Base-by-base conservation (phyloP, 1,139 yeast species). In the Geotrichum fermentans region DNA sequence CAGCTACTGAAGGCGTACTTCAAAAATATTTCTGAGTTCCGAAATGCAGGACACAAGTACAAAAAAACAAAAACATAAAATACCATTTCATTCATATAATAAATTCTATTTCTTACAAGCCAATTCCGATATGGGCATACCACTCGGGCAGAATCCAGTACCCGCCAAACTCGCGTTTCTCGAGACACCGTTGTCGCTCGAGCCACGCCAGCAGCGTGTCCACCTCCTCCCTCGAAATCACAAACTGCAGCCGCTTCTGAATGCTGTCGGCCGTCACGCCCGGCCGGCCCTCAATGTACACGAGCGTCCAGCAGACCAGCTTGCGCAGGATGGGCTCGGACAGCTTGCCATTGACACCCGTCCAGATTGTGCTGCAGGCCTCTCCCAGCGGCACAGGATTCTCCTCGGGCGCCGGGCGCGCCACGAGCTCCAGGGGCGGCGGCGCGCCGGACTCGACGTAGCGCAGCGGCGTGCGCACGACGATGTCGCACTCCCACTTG, bases 351-450 rank as follows among this genome's bases (percentile, higher is more conserved):
- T 72, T 65, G 30, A 82, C 65, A 56, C 82, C 85, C 8, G 85
- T 71, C 96, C 96, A 88, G 10, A 85, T 66, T 45, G 77, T 77
- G 0, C 84, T 76, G 51, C 88, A 82, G 1, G 92, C 80, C 26
- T 81, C 83, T 2, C 73, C 62, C 0, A 90, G 84, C 1, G 83
- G 76, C 3, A 54, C 40, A 1, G 58, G 54, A 42, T 37, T 47
- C 28, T 24, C 28, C 6, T 24, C 28, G 51, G n/a, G 50, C 50
- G 1, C 49, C 42, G 10, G 38, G 28, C 13, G 37, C 42, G 32
- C 52, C 30, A 22, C 47, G 20, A 17, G 30, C 10, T 17, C 14
- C 13, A 33, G 7, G n/a, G 4, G 2, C 14, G 22, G 14, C 38
- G 34, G 34, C n/a, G 20, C 29, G 1, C 51, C 50, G 1, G 59